phyloP scores from a whole-genome alignment of 805 yeast genomes.

The Kockiozyma suomiensis region DNA sequence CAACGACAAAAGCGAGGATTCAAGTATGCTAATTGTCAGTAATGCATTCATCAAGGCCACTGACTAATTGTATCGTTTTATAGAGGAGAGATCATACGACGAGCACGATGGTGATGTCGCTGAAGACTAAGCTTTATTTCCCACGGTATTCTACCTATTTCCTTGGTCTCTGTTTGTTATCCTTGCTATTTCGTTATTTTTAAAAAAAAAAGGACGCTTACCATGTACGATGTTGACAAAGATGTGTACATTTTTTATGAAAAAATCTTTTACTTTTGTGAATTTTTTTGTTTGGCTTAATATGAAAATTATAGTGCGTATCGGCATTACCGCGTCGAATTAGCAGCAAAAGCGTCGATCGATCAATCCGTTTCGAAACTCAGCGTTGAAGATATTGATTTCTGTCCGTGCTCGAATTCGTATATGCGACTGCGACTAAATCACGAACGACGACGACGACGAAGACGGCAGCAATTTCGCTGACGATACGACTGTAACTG shows the following conservation, averaged over 20 bases:
- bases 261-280: no score
- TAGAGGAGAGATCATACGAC: conserved; percentile 28
- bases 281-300: no score
- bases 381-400: not conserved
- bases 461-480: not conserved
- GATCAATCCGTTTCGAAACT: not conserved
- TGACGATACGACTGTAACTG: conserved; percentile 2
- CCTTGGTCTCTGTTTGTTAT: no score
- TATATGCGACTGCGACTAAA: not conserved
- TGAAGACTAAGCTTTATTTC: conserved; percentile 25
- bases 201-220: no score
- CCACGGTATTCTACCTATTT: no score
- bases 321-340: not conserved
- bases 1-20: conserved; percentile 17
- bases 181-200: no score
- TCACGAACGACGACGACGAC: not conserved
- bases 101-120: conserved; percentile 30
- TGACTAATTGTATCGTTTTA: not conserved
- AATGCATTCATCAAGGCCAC: not conserved
- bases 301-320: not conserved
- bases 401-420: not conserved
- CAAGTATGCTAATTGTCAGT: conserved; percentile 7
- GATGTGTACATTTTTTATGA: no score
- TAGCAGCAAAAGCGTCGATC: conserved; percentile 1
- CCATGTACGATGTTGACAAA: no score